Conservation (phyloP, 2,329 filamentous ascomycete species). For the Calonectria multiphialidica region DNA sequence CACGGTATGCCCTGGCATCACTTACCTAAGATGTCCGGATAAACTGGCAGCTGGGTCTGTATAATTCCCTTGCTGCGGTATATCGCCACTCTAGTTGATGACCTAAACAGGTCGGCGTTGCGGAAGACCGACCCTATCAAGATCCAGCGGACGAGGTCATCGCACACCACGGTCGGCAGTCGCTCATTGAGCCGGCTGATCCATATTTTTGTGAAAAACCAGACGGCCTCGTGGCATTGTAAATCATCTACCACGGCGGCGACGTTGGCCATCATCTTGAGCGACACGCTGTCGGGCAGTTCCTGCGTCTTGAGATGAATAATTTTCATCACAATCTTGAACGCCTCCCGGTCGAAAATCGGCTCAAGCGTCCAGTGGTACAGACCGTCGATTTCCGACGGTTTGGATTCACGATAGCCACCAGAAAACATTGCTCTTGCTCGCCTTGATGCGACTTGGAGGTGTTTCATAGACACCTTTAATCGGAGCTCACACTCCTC, state of each 20-base stretch:
- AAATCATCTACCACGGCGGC: constrained; percentile 1
- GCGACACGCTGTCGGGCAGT: neutral
- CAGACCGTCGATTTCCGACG: neutral
- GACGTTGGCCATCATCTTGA: neutral
- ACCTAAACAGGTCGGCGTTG: neutral
- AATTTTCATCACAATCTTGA: neutral
- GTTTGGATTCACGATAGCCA: neutral
- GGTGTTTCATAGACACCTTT: constrained; percentile 1
- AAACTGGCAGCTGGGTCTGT: neutral
- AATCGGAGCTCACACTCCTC: neutral
- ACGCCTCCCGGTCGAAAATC: neutral
- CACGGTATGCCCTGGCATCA: too few relatives aligned
- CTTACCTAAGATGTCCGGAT: neutral
- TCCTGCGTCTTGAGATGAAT: neutral
- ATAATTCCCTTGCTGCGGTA: neutral
- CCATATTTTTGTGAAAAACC: neutral
- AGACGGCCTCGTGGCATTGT: constrained; percentile 6
- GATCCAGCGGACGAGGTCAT: neutral
- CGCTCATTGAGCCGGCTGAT: neutral
- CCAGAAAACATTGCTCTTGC: neutral
- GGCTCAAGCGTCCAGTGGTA: neutral
- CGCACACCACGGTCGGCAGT: neutral
- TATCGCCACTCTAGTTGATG: neutral
- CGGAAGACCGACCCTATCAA: neutral
- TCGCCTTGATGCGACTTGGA: neutral